Conservation (phyloP, 2,329 filamentous ascomycete genomes). For the Didymella sp. region DNA sequence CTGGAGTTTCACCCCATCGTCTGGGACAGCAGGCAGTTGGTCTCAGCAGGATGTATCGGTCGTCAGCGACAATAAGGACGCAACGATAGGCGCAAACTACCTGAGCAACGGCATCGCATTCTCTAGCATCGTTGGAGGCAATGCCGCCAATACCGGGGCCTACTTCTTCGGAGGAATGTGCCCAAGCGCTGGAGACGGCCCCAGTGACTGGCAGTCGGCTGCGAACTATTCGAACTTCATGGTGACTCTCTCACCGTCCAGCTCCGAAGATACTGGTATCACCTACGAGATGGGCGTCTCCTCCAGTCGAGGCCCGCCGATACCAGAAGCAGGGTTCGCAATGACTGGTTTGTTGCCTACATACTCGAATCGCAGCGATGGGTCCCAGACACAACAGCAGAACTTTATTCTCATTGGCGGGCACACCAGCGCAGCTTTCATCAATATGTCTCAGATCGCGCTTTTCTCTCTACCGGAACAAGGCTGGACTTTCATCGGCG, state of each 20-base stretch:
- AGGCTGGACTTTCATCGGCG: conserved; percentile 80
- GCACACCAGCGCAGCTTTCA: conserved; percentile 81
- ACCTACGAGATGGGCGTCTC: conserved; percentile 58
- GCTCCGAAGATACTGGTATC: conserved; percentile 47
- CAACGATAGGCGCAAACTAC: conserved; percentile 60
- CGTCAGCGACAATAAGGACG: conserved; percentile 44
- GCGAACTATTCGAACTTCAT: conserved; percentile 84
- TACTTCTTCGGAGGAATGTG: conserved; percentile 95
- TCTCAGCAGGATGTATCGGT: conserved; percentile 50
- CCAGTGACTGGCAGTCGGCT: conserved; percentile 65
- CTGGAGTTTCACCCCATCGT: conserved; percentile 70
- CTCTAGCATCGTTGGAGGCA: conserved; percentile 64
- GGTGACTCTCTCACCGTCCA: conserved; percentile 66
- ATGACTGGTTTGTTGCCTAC: conserved; percentile 76
- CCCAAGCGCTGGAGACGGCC: conserved; percentile 49
- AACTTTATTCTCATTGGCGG: conserved; percentile 85
- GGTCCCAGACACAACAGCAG: conserved; percentile 72
- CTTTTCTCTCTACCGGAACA: conserved; percentile 87
- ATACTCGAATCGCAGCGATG: conserved; percentile 69
- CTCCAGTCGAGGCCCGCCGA: conserved; percentile 67
- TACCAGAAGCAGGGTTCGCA: conserved; percentile 86
- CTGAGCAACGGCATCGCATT: conserved; percentile 71
- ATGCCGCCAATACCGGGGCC: conserved; percentile 62
- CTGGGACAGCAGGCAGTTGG: conserved; percentile 62
- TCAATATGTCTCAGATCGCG: conserved; percentile 92